phyloP scores from a whole-genome alignment of 2,329 filamentous ascomycete species.

The Clarireedia sp. region DNA sequence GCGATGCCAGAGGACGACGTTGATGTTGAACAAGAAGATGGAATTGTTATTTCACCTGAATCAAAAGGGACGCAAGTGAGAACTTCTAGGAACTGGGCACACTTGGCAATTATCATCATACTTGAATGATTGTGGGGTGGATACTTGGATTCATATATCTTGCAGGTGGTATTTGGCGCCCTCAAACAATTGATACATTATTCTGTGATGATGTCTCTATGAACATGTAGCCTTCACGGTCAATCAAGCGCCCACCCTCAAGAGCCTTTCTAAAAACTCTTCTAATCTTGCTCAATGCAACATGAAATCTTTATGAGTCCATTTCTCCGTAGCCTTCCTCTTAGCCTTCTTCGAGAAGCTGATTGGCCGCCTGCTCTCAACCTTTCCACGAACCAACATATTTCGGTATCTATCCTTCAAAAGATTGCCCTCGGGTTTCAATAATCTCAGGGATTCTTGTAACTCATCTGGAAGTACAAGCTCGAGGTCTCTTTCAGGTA shows the following conservation, averaged over 20 bases:
- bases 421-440: constrained; percentile 94
- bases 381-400: constrained; percentile 77
- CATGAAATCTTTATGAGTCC: constrained; percentile 89
- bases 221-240: background rate
- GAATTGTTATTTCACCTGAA: too few relatives aligned
- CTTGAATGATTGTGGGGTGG: too few relatives aligned
- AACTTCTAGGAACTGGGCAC: too few relatives aligned
- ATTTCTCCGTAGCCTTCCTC: constrained; percentile 84
- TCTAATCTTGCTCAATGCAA: constrained; percentile 22
- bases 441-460: constrained; percentile 68
- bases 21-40: too few relatives aligned
- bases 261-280: background rate
- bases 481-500: constrained; percentile 75
- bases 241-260: background rate
- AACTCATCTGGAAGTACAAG: constrained; percentile 76
- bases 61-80: too few relatives aligned
- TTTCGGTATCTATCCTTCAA: constrained; percentile 87
- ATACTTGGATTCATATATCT: too few relatives aligned
- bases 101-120: too few relatives aligned
- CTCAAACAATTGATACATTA: background rate
- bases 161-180: too few relatives aligned
- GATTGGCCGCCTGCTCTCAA: constrained; percentile 74
- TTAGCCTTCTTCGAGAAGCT: constrained; percentile 76
- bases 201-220: background rate
- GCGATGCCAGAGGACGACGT: too few relatives aligned